Evolutionary conservation across 2,329 filamentous ascomycete genomes (phyloP).

Genomic region (Aspergillus caelatus): DNA sequence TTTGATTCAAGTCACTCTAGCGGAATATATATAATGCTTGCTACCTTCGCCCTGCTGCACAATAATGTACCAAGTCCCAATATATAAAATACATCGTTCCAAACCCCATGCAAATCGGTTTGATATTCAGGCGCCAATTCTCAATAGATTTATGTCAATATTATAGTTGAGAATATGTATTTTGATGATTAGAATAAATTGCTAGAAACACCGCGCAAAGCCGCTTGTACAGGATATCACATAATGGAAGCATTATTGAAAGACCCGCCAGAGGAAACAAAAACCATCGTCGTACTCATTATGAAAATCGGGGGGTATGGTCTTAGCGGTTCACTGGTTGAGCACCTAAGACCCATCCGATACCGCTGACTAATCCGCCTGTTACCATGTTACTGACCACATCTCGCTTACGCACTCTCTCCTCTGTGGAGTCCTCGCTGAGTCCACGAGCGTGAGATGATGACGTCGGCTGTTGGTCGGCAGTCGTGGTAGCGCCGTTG

Average conservation of each 20-base stretch:
- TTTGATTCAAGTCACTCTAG: no score
- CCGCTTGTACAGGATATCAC: conserved; percentile 7
- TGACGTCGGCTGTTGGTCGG: conserved; percentile 2
- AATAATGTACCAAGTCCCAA: no score
- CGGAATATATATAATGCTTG: no score
- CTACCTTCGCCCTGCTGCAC: no score
- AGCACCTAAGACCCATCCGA: conserved; percentile 67
- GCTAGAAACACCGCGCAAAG: background rate
- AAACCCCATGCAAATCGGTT: no score
- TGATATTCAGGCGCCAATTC: no score
- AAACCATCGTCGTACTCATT: background rate
- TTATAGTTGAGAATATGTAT: background rate
- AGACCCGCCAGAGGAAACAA: background rate
- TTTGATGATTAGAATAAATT: background rate
- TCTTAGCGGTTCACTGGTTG: conserved; percentile 43
- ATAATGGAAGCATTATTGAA: background rate
- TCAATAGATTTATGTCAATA: background rate
- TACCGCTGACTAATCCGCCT: conserved; percentile 62
- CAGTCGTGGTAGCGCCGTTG: conserved; percentile 21
- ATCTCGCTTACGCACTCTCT: conserved; percentile 51
- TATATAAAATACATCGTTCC: no score
- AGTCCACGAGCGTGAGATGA: conserved; percentile 11
- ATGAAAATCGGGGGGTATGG: background rate
- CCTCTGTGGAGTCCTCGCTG: conserved; percentile 21
- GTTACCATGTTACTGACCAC: conserved; percentile 67